Percentiles rank a stretch among this genome's conserved stretches.
phyloP scores from a whole-genome alignment of 495 filamentous ascomycete species.

The Neurospora sp. region DNA sequence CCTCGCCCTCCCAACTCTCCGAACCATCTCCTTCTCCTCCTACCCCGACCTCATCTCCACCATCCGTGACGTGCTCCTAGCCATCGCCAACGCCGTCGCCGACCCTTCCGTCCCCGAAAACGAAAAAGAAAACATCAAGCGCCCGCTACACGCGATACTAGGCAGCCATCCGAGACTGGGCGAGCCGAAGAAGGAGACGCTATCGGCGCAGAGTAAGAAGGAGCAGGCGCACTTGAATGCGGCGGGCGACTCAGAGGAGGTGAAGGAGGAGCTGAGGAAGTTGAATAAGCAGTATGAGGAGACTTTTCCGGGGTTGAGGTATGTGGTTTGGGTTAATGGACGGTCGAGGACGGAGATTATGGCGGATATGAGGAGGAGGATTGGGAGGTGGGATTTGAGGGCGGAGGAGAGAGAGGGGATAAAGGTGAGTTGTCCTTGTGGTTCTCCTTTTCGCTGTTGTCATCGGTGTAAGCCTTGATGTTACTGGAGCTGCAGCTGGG shows the following conservation, averaged over 20 bases:
- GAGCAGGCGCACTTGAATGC: constrained; percentile 70
- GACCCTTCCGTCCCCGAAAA: constrained; percentile 3
- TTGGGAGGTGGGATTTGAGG: constrained; percentile 54
- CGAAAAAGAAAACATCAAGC: not conserved
- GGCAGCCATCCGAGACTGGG: constrained; percentile 85
- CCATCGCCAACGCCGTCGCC: constrained; percentile 25
- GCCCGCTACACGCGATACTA: constrained; percentile 51
- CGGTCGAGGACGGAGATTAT: constrained; percentile 63
- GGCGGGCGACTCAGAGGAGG: constrained; percentile 19
- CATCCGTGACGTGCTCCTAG: constrained; percentile 44
- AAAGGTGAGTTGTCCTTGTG: constrained; percentile 41
- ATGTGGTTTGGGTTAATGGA: constrained; percentile 91
- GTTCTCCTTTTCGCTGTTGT: no score
- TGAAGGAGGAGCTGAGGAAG: constrained; percentile 45
- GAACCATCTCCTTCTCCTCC: constrained; percentile 46
- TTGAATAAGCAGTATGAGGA: constrained; percentile 79
- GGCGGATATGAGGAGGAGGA: constrained; percentile 73
- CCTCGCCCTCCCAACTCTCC: constrained; percentile 56
- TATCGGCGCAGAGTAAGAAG: constrained; percentile 58
- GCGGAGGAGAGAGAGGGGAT: constrained; percentile 67
- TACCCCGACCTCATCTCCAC: constrained; percentile 20
- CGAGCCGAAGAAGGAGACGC: constrained; percentile 47
- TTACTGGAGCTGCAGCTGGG: no score
- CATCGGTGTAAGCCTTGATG: no score
- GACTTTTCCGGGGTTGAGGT: constrained; percentile 72